Evolutionary conservation across 2,329 filamentous ascomycete species (phyloP).

Genomic region (Ceratocystis alfenasii): DNA sequence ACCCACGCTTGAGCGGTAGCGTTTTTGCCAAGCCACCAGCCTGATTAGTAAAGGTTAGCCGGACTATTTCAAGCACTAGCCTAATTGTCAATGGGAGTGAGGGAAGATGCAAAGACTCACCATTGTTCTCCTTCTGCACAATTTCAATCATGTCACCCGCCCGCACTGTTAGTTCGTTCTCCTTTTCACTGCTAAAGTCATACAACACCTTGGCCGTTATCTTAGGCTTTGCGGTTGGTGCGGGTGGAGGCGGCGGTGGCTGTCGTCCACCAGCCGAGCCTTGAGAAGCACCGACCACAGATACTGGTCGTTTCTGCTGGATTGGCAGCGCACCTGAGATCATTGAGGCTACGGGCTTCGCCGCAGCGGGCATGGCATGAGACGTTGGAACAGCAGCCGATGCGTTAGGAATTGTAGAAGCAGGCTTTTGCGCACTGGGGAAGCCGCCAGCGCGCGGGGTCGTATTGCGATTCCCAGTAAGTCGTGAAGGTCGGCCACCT

Average conservation of each 20-base stretch:
- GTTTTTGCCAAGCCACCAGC: slow-evolving; percentile 91
- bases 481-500: slow-evolving; percentile 63
- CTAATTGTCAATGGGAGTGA: not conserved
- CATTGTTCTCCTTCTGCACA: slow-evolving; percentile 89
- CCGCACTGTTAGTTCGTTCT: slow-evolving; percentile 71
- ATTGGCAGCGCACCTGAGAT: slow-evolving; percentile 12
- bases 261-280: slow-evolving; percentile 20
- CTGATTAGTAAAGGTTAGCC: slow-evolving; percentile 34
- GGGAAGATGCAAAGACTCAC: slow-evolving; percentile 42
- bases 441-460: slow-evolving; percentile 35
- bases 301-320: slow-evolving; percentile 20
- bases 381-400: slow-evolving; percentile 24
- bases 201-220: slow-evolving; percentile 83
- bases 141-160: slow-evolving; percentile 77
- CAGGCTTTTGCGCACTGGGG: slow-evolving; percentile 25
- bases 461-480: slow-evolving; percentile 40
- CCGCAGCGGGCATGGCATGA: slow-evolving; percentile 23
- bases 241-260: slow-evolving; percentile 50
- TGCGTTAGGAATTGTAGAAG: slow-evolving; percentile 24
- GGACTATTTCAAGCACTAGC: slow-evolving; percentile 24
- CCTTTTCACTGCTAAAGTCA: slow-evolving; percentile 73
- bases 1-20: slow-evolving; percentile 71
- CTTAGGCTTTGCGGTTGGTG: slow-evolving; percentile 46
- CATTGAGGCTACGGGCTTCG: slow-evolving; percentile 17
- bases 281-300: slow-evolving; percentile 24